phyloP scores from a whole-genome alignment of 345 rosid genomes.

The Rhizophora apiculata region DNA sequence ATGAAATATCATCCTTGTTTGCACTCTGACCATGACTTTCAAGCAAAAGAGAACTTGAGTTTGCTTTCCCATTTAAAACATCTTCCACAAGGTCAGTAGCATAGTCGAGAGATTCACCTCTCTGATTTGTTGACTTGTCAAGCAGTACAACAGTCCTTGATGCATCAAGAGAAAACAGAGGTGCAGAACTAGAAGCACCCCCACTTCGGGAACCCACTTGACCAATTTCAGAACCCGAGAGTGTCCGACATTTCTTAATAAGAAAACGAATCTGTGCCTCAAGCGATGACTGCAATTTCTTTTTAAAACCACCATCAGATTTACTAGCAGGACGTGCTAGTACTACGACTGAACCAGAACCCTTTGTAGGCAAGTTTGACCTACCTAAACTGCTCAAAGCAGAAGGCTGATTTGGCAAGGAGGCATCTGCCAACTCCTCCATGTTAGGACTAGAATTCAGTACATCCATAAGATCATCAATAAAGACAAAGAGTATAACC shows the following conservation, averaged over 20 bases:
- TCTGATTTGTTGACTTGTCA: conserved; percentile 43
- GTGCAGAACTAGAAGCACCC: conserved; percentile 51
- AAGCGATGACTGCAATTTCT: conserved; percentile 71
- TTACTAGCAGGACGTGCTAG: conserved; percentile 73
- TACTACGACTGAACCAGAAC: conserved; percentile 70
- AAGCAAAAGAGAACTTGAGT: conserved; percentile 68
- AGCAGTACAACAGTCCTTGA: conserved; percentile 69
- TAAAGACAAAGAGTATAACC: conserved; percentile 59
- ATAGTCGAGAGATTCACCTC: conserved; percentile 65
- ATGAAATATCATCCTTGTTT: conserved; percentile 57
- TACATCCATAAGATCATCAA: conserved; percentile 63
- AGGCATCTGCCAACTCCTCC: conserved; percentile 49
- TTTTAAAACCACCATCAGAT: conserved; percentile 67
- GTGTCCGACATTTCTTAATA: conserved; percentile 70
- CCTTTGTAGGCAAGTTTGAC: conserved; percentile 50
- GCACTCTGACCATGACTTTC: conserved; percentile 56
- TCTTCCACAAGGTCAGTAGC: conserved; percentile 68
- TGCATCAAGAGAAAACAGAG: conserved; percentile 74
- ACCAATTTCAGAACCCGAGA: conserved; percentile 54
- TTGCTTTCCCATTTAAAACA: conserved; percentile 68
- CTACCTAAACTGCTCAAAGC: conserved; percentile 44
- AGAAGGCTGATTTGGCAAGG: conserved; percentile 39
- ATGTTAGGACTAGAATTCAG: conserved; percentile 29
- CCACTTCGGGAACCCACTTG: conserved; percentile 59
- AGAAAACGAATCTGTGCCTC: conserved; percentile 77